These are phyloP conservation scores for Nicotiana tomentosiformis DNA, from an alignment of 257 asterid species.

Conservation along the genomic window DNA sequence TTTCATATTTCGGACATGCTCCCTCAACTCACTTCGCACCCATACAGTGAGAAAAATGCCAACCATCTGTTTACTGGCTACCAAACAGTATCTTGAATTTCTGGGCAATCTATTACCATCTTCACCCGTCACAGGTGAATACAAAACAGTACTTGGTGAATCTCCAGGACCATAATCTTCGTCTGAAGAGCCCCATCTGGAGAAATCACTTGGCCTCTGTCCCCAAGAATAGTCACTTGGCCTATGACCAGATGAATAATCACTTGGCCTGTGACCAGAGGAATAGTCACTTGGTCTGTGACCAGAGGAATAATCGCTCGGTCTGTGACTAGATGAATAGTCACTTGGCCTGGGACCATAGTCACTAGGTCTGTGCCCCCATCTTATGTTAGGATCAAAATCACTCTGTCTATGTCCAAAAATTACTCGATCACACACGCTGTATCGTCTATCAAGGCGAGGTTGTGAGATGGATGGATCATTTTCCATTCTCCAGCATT, in stretches of 20 bases:
- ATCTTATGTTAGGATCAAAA: conserved; percentile 38
- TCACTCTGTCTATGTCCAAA: conserved; percentile 83
- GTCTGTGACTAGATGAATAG: conserved; percentile 50
- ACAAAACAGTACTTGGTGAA: conserved; percentile 83
- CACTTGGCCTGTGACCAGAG: conserved; percentile 74
- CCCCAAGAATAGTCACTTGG: conserved; percentile 51
- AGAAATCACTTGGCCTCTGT: conserved; percentile 83
- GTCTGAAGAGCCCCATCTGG: conserved; percentile 80
- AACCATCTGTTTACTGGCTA: conserved; percentile 97
- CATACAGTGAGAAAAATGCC: conserved; percentile 89
- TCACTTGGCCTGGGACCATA: conserved; percentile 57
- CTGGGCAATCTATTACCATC: conserved; percentile 39
- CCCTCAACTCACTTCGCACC: conserved; percentile 89
- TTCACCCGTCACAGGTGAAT: conserved; percentile 60
- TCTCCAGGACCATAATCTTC: conserved; percentile 79
- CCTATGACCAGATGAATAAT: conserved; percentile 76
- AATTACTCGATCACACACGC: conserved; percentile 82
- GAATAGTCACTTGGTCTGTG: conserved; percentile 73
- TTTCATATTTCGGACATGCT: conserved; percentile 77
- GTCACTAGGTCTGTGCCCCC: conserved; percentile 75
- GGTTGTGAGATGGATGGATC: conserved; percentile 64
- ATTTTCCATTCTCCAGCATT: conserved; percentile 53
- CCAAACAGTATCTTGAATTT: conserved; percentile 63
- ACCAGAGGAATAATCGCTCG: conserved; percentile 71
- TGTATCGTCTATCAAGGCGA: conserved; percentile 70